Evolutionary conservation across 768 basidiomycete species (phyloP).

Genomic region (Hemileccinum impolitum): DNA sequence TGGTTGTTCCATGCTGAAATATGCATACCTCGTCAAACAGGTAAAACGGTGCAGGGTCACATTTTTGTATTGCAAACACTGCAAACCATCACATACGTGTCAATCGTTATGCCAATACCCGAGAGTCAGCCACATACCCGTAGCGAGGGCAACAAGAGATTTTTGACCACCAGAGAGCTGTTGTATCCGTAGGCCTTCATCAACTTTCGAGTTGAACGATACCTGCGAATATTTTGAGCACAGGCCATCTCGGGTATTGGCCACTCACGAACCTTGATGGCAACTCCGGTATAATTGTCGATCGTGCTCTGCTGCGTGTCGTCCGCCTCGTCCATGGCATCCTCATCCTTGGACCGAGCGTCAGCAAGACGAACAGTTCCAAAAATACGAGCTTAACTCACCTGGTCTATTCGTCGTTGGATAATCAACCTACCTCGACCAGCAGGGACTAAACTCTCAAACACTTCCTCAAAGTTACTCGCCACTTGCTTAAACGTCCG

Average conservation of each 20-base stretch:
- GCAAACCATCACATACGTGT: constrained; percentile 2
- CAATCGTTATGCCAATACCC: neutral
- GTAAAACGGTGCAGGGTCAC: constrained; percentile 98
- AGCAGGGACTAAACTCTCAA: constrained; percentile 92
- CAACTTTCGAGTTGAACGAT: constrained; percentile 97
- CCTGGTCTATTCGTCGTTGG: constrained; percentile 86
- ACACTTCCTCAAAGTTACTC: constrained; percentile 95
- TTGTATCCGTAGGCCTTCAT: constrained; percentile 94
- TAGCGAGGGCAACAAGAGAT: constrained; percentile 92
- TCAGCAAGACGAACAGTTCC: neutral
- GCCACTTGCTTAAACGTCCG: constrained; percentile 98
- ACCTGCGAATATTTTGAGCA: constrained; percentile 49
- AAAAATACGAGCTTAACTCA: constrained; percentile 16
- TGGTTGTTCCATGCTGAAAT: neutral
- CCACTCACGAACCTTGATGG: constrained; percentile 68
- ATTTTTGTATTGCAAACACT: constrained; percentile 99
- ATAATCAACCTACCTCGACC: constrained; percentile 91
- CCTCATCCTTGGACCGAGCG: constrained; percentile 52
- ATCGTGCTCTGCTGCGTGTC: constrained; percentile 72
- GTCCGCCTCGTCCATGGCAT: constrained; percentile 64
- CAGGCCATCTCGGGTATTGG: neutral
- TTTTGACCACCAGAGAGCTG: constrained; percentile 98
- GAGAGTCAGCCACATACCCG: constrained; percentile 46
- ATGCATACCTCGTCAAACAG: constrained; percentile 86
- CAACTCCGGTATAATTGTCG: constrained; percentile 95